phyloP scores from a whole-genome alignment of 371 early-diverging fungal species.

The Entomophthora muscae region DNA sequence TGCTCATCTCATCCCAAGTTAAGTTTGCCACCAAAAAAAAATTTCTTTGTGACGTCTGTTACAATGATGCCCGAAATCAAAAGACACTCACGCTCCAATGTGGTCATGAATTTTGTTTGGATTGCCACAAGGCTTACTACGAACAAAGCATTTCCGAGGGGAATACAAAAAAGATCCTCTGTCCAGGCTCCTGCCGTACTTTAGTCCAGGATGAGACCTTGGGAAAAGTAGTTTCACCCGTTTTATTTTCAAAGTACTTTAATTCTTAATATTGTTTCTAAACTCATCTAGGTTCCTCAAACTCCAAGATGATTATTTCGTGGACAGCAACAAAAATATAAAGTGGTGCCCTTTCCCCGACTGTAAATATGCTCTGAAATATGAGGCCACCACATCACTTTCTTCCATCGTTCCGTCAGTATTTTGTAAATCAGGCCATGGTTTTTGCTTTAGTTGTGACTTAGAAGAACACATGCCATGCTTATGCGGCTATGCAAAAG shows the following conservation, averaged over 20 bases:
- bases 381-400: conserved; percentile 47
- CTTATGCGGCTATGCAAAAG: no score
- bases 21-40: conserved; percentile 15
- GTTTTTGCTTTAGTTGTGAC: conserved; percentile 90
- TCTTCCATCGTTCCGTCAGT: conserved; percentile 71
- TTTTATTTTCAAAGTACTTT: no score
- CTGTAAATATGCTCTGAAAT: conserved; percentile 86
- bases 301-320: no score
- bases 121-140: no score
- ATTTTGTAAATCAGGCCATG: conserved; percentile 49
- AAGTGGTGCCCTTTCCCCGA: conserved; percentile 93
- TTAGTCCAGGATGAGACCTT: conserved; percentile 68
- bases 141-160: no score
- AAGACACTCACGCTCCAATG: conserved; percentile 46
- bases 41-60: conserved; percentile 82
- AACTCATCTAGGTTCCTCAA: no score
- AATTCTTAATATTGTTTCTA: no score
- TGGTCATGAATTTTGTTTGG: no score
- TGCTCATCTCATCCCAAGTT: no score
- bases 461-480: no score
- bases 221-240: conserved; percentile 36
- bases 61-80: conserved; percentile 35
- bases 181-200: conserved; percentile 58
- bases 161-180: conserved; percentile 64
- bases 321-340: no score